Evolutionary conservation across 1,284 basidiomycete species (phyloP).

Genomic region (Testicularia cyperi): DNA sequence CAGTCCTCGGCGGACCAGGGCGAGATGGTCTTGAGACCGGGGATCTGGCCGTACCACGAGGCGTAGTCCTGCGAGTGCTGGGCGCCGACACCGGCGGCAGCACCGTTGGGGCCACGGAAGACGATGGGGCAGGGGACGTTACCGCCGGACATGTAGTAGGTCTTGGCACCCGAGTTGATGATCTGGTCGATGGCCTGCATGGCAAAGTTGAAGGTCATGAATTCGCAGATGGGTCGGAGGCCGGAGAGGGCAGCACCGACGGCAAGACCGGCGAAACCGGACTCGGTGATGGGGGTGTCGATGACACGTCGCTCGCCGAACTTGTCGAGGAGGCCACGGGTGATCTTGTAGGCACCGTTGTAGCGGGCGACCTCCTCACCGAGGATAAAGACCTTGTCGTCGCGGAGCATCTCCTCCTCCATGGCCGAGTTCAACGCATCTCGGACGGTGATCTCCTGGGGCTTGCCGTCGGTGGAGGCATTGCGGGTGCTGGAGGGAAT

Average conservation of each 20-base stretch:
- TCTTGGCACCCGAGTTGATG: slow-evolving; percentile 99
- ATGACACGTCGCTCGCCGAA: slow-evolving; percentile 98
- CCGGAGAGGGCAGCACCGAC: slow-evolving; percentile 92
- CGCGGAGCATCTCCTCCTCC: slow-evolving; percentile 99
- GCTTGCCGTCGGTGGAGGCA: slow-evolving; percentile 42
- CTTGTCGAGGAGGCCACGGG: slow-evolving; percentile 91
- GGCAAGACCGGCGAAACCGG: slow-evolving; percentile 96
- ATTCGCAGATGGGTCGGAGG: slow-evolving; percentile 96
- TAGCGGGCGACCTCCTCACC: slow-evolving; percentile 99
- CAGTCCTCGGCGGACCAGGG: slow-evolving; percentile 98
- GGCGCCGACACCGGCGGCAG: slow-evolving; percentile 92
- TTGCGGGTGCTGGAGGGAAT: slow-evolving; percentile 37
- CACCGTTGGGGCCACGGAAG: slow-evolving; percentile 99
- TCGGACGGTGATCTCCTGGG: slow-evolving; percentile 86
- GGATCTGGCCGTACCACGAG: slow-evolving; percentile 88
- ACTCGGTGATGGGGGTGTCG: slow-evolving; percentile 86
- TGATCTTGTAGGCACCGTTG: slow-evolving; percentile 94
- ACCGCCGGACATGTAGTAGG: slow-evolving; percentile 99
- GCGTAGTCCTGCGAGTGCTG: slow-evolving; percentile 65
- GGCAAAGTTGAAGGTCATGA: slow-evolving; percentile 79
- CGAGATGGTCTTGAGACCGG: slow-evolving; percentile 94
- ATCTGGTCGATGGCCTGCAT: slow-evolving; percentile 94
- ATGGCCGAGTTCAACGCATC: slow-evolving; percentile 96
- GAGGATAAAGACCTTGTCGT: slow-evolving; percentile 91
- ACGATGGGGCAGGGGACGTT: slow-evolving; percentile 96